Evolutionary conservation across 306 rosid species (phyloP).

Genomic region (Hippophae tibetana): DNA sequence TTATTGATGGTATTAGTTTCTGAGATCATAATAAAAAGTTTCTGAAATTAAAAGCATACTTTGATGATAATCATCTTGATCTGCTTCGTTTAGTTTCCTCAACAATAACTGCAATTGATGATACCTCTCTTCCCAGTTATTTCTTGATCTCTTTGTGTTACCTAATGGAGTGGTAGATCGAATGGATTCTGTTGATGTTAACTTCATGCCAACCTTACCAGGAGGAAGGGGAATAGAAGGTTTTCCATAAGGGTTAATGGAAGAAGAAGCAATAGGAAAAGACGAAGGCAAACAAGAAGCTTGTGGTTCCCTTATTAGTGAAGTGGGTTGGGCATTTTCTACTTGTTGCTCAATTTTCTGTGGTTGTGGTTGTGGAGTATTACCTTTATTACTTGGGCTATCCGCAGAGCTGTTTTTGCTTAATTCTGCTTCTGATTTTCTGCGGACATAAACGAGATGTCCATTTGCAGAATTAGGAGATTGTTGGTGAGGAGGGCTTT

Average conservation of each 20-base stretch:
- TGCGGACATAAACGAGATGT: conserved; percentile 87
- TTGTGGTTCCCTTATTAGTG: conserved; percentile 46
- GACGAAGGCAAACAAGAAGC: conserved; percentile 55
- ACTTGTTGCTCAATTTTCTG: conserved; percentile 31
- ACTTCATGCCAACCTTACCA: conserved; percentile 40
- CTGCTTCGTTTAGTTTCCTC: conserved; percentile 67
- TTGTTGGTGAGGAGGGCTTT: conserved; percentile 43
- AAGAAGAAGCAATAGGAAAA: conserved; percentile 46
- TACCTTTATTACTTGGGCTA: conserved; percentile 34
- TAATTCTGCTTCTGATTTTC: conserved; percentile 74
- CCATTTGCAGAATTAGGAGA: conserved; percentile 58
- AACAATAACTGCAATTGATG: conserved; percentile 51
- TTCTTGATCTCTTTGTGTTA: conserved; percentile 36
- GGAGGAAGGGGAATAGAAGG: conserved; percentile 47
- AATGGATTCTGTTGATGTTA: conserved; percentile 41
- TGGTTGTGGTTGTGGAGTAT: conserved; percentile 17
- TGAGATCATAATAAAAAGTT: conserved; percentile 13
- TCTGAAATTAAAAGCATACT: conserved; percentile 33
- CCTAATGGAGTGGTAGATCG: conserved; percentile 30
- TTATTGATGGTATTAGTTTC: conserved; percentile 17
- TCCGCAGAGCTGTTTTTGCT: conserved; percentile 52
- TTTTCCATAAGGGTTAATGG: conserved; percentile 47
- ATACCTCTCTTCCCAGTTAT: conserved; percentile 69
- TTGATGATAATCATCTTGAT: conserved; percentile 62
- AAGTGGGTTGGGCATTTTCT: conserved; percentile 33